Evolutionary conservation across 2,329 filamentous ascomycete species (phyloP).

Genomic region (Sclerotinia spermophila): DNA sequence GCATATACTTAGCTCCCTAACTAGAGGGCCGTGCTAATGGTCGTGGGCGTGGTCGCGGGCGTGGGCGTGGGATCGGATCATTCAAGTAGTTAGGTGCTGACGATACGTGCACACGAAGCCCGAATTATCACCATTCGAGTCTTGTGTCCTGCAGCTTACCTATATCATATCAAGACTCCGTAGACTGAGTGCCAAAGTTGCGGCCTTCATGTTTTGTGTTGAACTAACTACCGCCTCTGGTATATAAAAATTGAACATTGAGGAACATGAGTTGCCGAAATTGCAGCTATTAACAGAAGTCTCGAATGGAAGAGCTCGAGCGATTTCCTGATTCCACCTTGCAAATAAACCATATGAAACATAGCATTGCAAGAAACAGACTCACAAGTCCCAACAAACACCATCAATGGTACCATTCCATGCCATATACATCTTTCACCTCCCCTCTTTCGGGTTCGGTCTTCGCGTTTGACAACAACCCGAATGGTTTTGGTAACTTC

Average conservation of each 20-base stretch:
- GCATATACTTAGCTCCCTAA: not conserved
- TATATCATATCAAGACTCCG: not conserved
- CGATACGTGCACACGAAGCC: not conserved
- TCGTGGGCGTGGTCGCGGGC: not conserved
- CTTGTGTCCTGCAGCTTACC: not conserved
- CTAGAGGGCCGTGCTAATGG: not conserved
- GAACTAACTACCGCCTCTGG: not conserved
- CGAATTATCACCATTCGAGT: not conserved
- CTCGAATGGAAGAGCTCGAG: not conserved
- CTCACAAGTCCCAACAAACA: not conserved
- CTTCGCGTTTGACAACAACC: conserved; percentile 12
- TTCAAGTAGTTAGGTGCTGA: not conserved
- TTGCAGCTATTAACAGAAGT: not conserved
- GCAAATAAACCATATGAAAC: not conserved
- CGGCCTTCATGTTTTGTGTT: not conserved
- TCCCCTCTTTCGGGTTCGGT: conserved; percentile 1
- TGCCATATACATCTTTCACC: not conserved
- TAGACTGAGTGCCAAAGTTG: not conserved
- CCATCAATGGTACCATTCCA: not conserved
- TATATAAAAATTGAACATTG: not conserved
- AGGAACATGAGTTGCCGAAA: not conserved
- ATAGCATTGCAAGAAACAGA: not conserved
- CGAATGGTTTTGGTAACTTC: not conserved
- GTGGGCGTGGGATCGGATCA: not conserved
- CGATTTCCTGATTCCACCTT: not conserved